Percentiles rank a stretch among this genome's conserved stretches.
Conservation (phyloP, 2,329 filamentous ascomycete species). For the Pezicula carpinea region DNA sequence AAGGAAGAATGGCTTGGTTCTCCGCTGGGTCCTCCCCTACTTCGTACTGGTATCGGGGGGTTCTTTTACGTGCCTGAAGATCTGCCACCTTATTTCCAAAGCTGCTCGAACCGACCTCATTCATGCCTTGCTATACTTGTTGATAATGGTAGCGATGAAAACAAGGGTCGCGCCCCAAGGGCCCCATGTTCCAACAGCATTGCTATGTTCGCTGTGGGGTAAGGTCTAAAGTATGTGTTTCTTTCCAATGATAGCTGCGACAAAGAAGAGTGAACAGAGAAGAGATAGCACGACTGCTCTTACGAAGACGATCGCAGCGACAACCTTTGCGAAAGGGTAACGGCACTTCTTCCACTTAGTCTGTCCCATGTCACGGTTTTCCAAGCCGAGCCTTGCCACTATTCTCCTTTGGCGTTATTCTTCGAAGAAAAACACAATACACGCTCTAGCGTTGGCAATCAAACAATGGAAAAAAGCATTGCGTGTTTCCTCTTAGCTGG, state of each 20-base stretch:
- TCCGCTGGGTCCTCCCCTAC: too few relatives aligned
- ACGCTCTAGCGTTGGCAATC: conserved; percentile 4
- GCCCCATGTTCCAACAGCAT: conserved; percentile 10
- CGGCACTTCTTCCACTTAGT: conserved; percentile 4
- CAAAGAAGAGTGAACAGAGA: conserved; percentile 5
- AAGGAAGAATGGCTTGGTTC: too few relatives aligned
- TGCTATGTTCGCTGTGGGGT: conserved; percentile 7
- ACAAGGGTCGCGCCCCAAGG: conserved; percentile 9
- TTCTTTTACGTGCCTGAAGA: too few relatives aligned
- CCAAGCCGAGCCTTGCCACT: background rate
- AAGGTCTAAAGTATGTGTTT: conserved; percentile 3
- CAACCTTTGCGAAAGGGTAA: conserved; percentile 5
- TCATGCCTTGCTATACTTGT: conserved; percentile 5
- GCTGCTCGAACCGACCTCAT: background rate
- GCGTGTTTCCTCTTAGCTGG: conserved; percentile 5
- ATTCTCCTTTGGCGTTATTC: conserved; percentile 3
- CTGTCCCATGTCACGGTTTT: background rate
- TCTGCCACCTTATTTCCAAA: too few relatives aligned
- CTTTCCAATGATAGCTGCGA: conserved; percentile 3
- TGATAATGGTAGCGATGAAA: conserved; percentile 6
- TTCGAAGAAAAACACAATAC: conserved; percentile 6
- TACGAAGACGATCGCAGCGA: conserved; percentile 5
- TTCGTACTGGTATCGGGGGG: too few relatives aligned
- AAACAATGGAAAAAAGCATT: conserved; percentile 7
- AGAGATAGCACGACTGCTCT: conserved; percentile 1